phyloP scores from a whole-genome alignment of 75 land plant genomes.

The Picea glauca region DNA sequence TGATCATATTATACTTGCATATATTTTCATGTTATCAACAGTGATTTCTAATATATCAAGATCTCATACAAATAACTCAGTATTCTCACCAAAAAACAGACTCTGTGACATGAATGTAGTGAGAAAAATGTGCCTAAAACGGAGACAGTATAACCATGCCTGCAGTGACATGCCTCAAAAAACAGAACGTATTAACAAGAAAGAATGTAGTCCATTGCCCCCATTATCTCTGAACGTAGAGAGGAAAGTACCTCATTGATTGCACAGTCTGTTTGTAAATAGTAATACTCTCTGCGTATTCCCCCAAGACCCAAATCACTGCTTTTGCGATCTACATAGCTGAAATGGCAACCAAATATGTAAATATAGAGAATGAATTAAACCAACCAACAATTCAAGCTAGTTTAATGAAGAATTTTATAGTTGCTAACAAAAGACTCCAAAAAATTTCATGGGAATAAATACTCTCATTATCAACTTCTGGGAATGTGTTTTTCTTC shows the following conservation, averaged over 20 bases:
- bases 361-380: neutral
- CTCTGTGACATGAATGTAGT: no score
- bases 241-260: conserved; percentile 53
- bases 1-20: no score
- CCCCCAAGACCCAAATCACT: conserved; percentile 91
- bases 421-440: neutral
- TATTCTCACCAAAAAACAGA: no score
- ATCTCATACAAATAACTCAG: no score
- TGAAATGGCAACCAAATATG: conserved; percentile 18
- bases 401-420: neutral
- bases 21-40: no score
- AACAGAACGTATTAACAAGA: no score
- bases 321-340: conserved; percentile 95
- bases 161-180: no score
- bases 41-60: no score
- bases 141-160: no score
- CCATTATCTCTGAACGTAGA: neutral
- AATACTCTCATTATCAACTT: neutral
- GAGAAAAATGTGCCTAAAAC: no score
- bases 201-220: neutral
- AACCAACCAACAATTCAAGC: neutral
- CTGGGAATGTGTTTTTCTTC: neutral
- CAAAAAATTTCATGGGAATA: neutral
- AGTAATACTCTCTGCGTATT: conserved; percentile 45
- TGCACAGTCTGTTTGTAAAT: conserved; percentile 91